Conservation (phyloP, 2,329 filamentous ascomycete genomes). For the Fusarium sp. region DNA sequence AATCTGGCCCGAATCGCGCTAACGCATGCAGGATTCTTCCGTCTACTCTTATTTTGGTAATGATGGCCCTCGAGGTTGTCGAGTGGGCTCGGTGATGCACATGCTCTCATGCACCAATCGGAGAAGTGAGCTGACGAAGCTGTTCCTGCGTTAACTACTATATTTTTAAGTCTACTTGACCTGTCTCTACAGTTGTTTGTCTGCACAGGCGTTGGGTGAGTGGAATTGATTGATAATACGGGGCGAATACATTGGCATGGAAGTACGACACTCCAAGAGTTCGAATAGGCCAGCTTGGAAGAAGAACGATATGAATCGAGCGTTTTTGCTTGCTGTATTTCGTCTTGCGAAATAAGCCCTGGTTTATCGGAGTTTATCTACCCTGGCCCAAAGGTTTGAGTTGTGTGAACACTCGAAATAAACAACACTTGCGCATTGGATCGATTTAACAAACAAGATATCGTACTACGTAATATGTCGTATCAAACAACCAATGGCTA, state of each 20-base stretch:
- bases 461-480: not conserved
- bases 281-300: not conserved
- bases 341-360: not conserved
- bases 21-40: conserved; percentile 79
- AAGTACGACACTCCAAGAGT: not conserved
- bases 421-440: not conserved
- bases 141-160: not conserved
- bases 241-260: not conserved
- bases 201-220: conserved; percentile 17
- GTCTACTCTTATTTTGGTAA: conserved; percentile 88
- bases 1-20: conserved; percentile 35
- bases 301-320: not conserved
- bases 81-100: conserved; percentile 75
- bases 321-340: not conserved
- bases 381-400: not conserved
- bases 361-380: conserved; percentile 12
- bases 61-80: conserved; percentile 91
- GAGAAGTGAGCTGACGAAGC: not conserved
- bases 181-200: not conserved
- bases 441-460: not conserved
- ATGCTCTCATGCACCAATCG: not conserved
- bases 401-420: not conserved
- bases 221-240: not conserved
- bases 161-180: not conserved
- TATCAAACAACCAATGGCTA: not conserved